Evolutionary conservation across 768 basidiomycete species (phyloP), one percentile per base, ranked within the genome.

Genomic region (Leccinum rimulosum): DNA sequence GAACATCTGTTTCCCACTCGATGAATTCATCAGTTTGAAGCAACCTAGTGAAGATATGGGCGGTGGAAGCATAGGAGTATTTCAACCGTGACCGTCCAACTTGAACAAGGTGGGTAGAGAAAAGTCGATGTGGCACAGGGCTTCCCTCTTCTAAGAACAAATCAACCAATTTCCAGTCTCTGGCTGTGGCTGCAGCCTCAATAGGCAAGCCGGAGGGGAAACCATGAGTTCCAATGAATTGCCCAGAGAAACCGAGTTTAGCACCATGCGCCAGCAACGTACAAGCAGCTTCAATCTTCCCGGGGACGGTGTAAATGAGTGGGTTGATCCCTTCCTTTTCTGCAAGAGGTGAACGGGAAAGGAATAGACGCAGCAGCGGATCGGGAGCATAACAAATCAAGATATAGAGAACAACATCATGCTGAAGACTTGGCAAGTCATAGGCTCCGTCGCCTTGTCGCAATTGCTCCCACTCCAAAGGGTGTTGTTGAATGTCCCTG

Each of bases 11-110:
- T 45, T n/a, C 43, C 43, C 43, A 45, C 9, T 45, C 43, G 15
- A 17, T 38, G 15, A 38, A 45, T 45, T 45, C n/a, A 11, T 45
- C 43, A 33, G 31, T 33, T 43, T 43, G 40, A n/a, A 43, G 17
- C 40, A 43, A 43, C 17, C 40, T 17, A n/a, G 40, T 10, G 40
- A 43, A 2, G 40, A n/a, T 10, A 43, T 43, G 8, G 15, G 17
- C n/a, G n/a, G n/a, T n/a, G n/a, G n/a, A 27, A 6, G 14, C 0
- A 8, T 36, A 5, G 35, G 15, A 4, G 0, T 9, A 8, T n/a
- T n/a, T n/a, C n/a, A n/a, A n/a, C 3, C 0, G 6, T 4, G 12
- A 35, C 12, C 6, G 27, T 40, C 3, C 31, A n/a, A n/a, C n/a
- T n/a, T n/a, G n/a, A 31, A 31, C 3, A 31, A 11, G 10, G 4